phyloP scores from a whole-genome alignment of 257 asterid species.

The Rauvolfia tetraphylla region DNA sequence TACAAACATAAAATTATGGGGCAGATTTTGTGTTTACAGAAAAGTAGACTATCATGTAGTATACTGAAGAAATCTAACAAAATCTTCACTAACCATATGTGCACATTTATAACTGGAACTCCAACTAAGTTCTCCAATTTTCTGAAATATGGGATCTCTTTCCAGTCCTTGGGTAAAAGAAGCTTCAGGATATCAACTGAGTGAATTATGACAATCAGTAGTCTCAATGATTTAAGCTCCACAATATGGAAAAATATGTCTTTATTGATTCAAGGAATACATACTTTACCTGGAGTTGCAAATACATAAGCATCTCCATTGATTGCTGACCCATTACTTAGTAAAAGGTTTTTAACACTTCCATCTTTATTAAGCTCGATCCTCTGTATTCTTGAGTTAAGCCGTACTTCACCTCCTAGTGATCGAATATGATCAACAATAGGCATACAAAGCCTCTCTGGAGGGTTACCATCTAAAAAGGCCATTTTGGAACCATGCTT shows the following conservation, averaged over 20 bases:
- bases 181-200: constrained; percentile 88
- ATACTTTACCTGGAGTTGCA: constrained; percentile 78
- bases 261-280: constrained; percentile 9
- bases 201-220: constrained; percentile 14
- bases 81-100: constrained; percentile 63
- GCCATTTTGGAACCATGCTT: constrained; percentile 99
- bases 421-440: constrained; percentile 73
- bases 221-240: constrained; percentile 5
- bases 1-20: too few relatives aligned
- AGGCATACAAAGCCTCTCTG: constrained; percentile 98
- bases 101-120: constrained; percentile 93
- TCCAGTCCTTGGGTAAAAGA: constrained; percentile 88
- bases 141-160: constrained; percentile 67
- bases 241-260: not conserved
- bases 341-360: constrained; percentile 56
- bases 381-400: constrained; percentile 75
- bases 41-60: not conserved
- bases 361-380: constrained; percentile 75
- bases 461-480: constrained; percentile 96
- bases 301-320: constrained; percentile 87
- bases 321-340: constrained; percentile 55
- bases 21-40: not conserved
- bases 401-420: constrained; percentile 72
- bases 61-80: not conserved
- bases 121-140: constrained; percentile 86